Base-by-base conservation (phyloP, 2,329 filamentous ascomycete genomes). In the Cercospora beticola region DNA sequence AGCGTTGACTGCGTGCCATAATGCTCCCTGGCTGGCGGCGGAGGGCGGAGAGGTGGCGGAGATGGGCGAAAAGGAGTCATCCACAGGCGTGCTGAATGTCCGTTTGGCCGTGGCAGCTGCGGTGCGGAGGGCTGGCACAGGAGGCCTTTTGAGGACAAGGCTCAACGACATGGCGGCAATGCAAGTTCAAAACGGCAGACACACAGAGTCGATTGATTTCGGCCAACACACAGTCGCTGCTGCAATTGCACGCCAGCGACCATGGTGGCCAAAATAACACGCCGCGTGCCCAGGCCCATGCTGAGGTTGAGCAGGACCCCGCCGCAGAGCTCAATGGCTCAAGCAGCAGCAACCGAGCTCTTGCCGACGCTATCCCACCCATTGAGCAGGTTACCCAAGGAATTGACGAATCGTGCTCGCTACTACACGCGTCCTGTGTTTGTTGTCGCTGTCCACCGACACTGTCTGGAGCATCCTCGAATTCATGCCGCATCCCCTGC, bases 1-100 rank as follows among this genome's bases (percentile, higher is more conserved):
- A 23, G 90, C 88, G 56, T 85, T 83, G 23, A 91, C 83, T 8
- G 91, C 90, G 72, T 78, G 73, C 68, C 80, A 77, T 60, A 84
- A 77, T 60, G 78, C 78, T 67, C 69, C 74, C 46, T 74, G 69
- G 73, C 72, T 18, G 74, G 65, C 10, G 74, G 74, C 7, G 74
- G 70, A 21, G 18, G 73, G 71, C n/a, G 74, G 70, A 60, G 72
- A 73, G 65, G 71, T 71, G 26, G 66, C 63, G 60, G 69, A 71
- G 49, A 75, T 72, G 33, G 71, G 76, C 33, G 74, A 74, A 72
- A 76, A 76, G 71, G 70, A 68, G 68, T 79, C 77, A 70, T 79
- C 75, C 58, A 78, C 74, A 12, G 77, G 75, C 5, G 78, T 79
- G 74, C 76, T 78, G 73, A 79, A 78, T 10, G 68, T 67, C 12